Conservation (phyloP, 169 alveolate genomes). For the Plasmodium relictum region DNA sequence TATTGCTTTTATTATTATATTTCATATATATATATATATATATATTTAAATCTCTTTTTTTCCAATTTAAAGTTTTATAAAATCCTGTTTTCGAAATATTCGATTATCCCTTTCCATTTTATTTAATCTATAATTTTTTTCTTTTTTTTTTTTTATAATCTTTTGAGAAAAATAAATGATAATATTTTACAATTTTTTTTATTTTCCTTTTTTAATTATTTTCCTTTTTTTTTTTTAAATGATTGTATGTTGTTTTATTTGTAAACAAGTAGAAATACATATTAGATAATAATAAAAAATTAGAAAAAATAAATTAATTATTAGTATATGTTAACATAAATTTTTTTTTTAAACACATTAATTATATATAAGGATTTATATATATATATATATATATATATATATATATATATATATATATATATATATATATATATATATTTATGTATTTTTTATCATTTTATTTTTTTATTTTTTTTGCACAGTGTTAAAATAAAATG, state of each 20-base stretch:
- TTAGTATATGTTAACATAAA: background rate
- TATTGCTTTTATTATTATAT: background rate
- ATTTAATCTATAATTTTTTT: background rate
- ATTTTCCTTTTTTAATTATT: no score
- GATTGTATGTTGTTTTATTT: constrained; percentile 4
- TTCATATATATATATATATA: background rate
- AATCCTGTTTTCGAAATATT: background rate
- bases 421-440: background rate
- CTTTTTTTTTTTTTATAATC: background rate
- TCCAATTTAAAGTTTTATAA: constrained; percentile 3
- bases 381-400: background rate
- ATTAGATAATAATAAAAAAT: background rate
- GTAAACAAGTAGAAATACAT: background rate
- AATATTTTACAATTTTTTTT: constrained; percentile 1
- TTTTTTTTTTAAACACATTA: background rate
- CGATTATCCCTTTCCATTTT: background rate
- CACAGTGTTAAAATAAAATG: no score
- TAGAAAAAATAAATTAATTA: no score
- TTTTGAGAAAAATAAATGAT: constrained; percentile 1
- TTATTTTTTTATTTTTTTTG: no score
- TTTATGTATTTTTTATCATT: background rate
- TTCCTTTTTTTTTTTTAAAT: constrained; percentile 13
- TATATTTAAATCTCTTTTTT: background rate
- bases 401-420: background rate
- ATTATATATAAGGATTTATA: background rate